Evolutionary conservation across 2,329 filamentous ascomycete genomes (phyloP).

Genomic region (Lachnellula arida): DNA sequence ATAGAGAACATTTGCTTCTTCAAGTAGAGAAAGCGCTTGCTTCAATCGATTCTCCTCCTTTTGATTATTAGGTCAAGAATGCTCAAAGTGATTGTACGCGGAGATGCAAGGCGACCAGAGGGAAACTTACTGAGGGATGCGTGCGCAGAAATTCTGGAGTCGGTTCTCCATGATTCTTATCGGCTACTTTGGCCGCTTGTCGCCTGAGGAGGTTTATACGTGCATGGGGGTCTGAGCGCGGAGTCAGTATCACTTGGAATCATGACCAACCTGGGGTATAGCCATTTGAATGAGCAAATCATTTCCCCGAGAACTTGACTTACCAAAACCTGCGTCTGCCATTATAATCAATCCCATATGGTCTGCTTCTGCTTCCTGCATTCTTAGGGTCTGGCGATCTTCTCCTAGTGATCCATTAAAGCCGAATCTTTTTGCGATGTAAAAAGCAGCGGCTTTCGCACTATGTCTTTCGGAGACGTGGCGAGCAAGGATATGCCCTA

Average conservation of each 20-base stretch:
- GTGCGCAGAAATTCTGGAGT: constrained; percentile 5
- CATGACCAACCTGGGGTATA: too few relatives aligned
- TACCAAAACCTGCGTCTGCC: constrained; percentile 3
- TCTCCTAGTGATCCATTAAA: constrained; percentile 3
- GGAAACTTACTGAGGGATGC: constrained; percentile 6
- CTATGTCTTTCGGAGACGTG: neutral
- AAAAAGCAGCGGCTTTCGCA: neutral
- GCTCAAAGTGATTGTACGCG: neutral
- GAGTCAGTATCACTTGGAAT: too few relatives aligned
- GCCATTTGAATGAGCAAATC: too few relatives aligned
- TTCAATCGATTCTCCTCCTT: neutral
- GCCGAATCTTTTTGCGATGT: constrained; percentile 1
- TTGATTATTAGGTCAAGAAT: neutral
- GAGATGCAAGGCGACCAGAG: neutral
- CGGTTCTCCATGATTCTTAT: constrained; percentile 2
- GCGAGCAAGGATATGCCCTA: constrained; percentile 8
- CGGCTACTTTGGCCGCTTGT: neutral
- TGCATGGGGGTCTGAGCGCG: neutral
- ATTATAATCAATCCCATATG: constrained; percentile 5
- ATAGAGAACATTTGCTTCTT: neutral
- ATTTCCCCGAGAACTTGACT: too few relatives aligned
- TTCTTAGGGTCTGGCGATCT: constrained; percentile 3
- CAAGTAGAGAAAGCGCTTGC: neutral
- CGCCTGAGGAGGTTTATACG: constrained; percentile 1
- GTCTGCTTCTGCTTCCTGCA: constrained; percentile 8